Evolutionary conservation across 2,329 filamentous ascomycete species (phyloP), one percentile per base, ranked within the genome.

Genomic region (Alternaria hordeiaustralica): DNA sequence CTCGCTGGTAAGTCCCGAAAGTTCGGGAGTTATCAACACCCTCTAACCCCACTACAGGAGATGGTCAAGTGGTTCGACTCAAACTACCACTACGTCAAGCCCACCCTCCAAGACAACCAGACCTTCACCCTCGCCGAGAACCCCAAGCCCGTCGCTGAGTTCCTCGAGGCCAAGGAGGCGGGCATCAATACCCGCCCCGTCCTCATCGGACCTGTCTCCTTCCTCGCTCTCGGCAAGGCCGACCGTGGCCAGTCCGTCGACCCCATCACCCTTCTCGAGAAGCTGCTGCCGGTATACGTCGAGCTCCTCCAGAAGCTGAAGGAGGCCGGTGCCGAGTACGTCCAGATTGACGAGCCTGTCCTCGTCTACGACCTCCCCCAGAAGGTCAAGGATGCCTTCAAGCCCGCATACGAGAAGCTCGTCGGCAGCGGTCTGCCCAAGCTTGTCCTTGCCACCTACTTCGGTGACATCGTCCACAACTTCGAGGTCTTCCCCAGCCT

Each of bases 31-130:
- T 15, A 13, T 25, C 25, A 25, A 8, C 8, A 9, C 10, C 3
- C 4, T 51, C 74, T 80, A 73, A 83, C 67, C 54, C 30, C 49
- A 44, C 20, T 54, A 28, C 64, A 87, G 86, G 96, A 99, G 89
- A 99, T 99, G 96, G 96, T 99, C 78, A 99, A 99, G 89, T 99
- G 96, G 96, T 99, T 99, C 82, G 96, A 99, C 88, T 97, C 94
- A 72, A 99, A 99, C 92, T 99, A 99, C 91, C 96, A 98, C 89
- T 99, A 99, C 84, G 96, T 98, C 86, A 98, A 98, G 90, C 96
- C 96, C 71, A 97, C 96, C 68, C 89, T 99, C 73, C 94, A 97
- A 85, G 91, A 97, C 86, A 92, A 92, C 88, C 96, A 99, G 89
- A 90, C 88, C 80, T 99, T 99, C 90, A 94, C 91, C 85, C 93